Evolutionary conservation across 2,329 filamentous ascomycete genomes (phyloP), one percentile per base, ranked within the genome.

Genomic region (Xylariaceae sp.): DNA sequence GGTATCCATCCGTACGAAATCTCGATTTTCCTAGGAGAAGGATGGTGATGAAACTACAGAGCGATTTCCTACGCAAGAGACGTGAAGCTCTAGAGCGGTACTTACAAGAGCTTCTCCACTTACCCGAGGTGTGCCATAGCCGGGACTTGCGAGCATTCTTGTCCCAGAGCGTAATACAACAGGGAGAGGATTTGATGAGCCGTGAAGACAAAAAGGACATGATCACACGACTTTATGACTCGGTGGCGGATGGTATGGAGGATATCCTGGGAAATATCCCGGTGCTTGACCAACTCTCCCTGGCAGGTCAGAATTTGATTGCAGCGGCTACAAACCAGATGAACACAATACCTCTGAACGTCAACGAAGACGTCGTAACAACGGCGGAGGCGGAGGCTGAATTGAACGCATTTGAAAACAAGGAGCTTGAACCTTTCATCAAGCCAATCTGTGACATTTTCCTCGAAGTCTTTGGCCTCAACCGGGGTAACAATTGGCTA

Each of bases 391-490:
- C 91, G 0, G 91, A 97, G 72, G 92, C 92, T 0, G 94, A 97
- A 71, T 76, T 99, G 47, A 89, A 91, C 55, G 92, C 92, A 0
- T 97, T 95, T 65, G 92, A 97, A 71, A 86, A 89, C 67, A 86
- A 85, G 65, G 90, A 96, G 64, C 78, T 91, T 2, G 91, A 95
- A 67, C 94, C 94, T 1, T 97, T 99, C 66, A 94, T 99, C 65
- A 99, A 96, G 69, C 95, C 94, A 3, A 96, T 99, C 58, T 96
- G 91, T 71, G 94, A 99, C 70, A 86, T 99, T 57, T 99, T 99
- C 72, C 81, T 99, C 12, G 94, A 99, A 69, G 83, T 91, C 0
- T 99, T 99, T 67, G 91, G 96, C 67, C 80, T 99, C 40, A 95
- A 96, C 70, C 86, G 87, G 57, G 91, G 92, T 41, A 96, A 95